Evolutionary conservation across 768 basidiomycete species (phyloP).

Genomic region (Suillus variegatus): DNA sequence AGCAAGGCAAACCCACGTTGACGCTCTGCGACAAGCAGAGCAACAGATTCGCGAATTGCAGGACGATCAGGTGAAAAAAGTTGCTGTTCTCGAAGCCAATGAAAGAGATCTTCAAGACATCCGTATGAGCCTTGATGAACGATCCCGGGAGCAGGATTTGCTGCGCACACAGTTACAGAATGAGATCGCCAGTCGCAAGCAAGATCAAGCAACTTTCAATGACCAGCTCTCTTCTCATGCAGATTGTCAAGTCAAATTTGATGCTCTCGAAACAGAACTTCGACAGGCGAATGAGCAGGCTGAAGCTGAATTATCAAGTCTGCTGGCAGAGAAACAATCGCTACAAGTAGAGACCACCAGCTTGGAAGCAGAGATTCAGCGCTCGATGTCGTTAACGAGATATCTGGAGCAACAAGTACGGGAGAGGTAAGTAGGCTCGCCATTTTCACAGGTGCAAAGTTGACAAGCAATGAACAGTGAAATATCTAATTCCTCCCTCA

Average conservation of each 20-base stretch:
- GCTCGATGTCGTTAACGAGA: slow-evolving; percentile 57
- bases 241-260: slow-evolving; percentile 29
- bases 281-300: slow-evolving; percentile 41
- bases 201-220: slow-evolving; percentile 31
- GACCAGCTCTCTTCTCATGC: slow-evolving; percentile 28
- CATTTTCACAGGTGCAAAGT: slow-evolving; percentile 12
- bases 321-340: slow-evolving; percentile 51
- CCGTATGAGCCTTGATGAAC: slow-evolving; percentile 41
- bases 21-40: slow-evolving; percentile 26
- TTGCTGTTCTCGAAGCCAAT: slow-evolving; percentile 34
- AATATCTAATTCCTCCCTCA: slow-evolving; percentile 39
- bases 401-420: slow-evolving; percentile 64
- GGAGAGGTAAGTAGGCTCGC: slow-evolving; percentile 49
- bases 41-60: slow-evolving; percentile 28
- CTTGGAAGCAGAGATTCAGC: slow-evolving; percentile 67
- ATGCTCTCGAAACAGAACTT: slow-evolving; percentile 37
- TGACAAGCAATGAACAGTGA: slow-evolving; percentile 41
- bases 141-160: slow-evolving; percentile 31
- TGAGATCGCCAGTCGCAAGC: slow-evolving; percentile 35
- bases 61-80: slow-evolving; percentile 21
- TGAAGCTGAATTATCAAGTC: slow-evolving; percentile 33
- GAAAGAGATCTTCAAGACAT: slow-evolving; percentile 33
- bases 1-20: slow-evolving; percentile 32
- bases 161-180: slow-evolving; percentile 42
- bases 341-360: slow-evolving; percentile 59